A percentile compares a stretch with the other conserved stretches of the same genome.
phyloP scores from a whole-genome alignment of 2,329 filamentous ascomycete species.

The Pseudogymnoascus sp. region DNA sequence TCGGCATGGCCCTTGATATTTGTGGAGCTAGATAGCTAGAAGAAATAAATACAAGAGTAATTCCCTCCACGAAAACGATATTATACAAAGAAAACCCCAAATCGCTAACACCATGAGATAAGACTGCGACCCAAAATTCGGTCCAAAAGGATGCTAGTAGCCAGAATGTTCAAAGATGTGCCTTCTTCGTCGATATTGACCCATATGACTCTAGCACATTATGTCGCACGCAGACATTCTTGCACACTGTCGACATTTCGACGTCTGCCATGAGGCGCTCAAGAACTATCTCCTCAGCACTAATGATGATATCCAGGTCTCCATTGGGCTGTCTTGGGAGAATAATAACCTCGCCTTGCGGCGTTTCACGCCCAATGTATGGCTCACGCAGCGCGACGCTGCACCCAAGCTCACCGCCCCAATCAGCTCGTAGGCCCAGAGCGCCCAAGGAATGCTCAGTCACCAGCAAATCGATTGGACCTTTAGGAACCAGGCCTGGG shows the following conservation, averaged over 20 bases:
- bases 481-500: not conserved
- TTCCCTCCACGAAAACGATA: not conserved
- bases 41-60: not conserved
- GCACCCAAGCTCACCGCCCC: not conserved
- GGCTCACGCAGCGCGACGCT: slow-evolving; percentile 1
- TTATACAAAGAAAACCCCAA: not conserved
- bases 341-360: slow-evolving; percentile 2
- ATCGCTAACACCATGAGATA: not conserved
- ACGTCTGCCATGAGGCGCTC: not conserved
- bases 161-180: not conserved
- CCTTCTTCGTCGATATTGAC: not conserved
- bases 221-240: slow-evolving; percentile 1
- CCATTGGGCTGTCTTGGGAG: not conserved
- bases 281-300: not conserved
- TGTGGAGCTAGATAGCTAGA: not conserved
- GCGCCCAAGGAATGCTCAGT: not conserved
- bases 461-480: slow-evolving; percentile 2
- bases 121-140: not conserved
- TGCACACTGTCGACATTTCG: not conserved
- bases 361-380: not conserved
- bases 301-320: not conserved
- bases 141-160: not conserved
- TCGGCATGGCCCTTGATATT: not conserved
- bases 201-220: not conserved
- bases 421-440: not conserved